Evolutionary conservation across 2,329 filamentous ascomycete species (phyloP), one percentile per base, ranked within the genome.

Genomic region (Scortechinia acanthostroma): DNA sequence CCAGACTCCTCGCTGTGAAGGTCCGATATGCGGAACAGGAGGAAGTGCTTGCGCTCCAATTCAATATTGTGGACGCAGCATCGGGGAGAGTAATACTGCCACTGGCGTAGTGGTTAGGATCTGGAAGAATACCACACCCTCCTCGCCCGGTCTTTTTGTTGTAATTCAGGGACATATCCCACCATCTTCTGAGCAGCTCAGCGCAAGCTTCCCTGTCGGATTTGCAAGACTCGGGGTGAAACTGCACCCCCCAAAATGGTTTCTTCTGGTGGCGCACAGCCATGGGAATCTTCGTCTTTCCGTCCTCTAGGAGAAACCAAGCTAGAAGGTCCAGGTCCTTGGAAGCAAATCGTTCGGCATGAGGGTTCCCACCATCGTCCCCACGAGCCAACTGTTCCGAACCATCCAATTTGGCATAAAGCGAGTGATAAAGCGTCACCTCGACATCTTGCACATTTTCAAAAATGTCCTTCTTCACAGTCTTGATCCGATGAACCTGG

Each of bases 171-270:
- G 17, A 13, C 35, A 40, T 40, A 6, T 40, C 17, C 35, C 35
- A 40, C 35, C 35, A 40, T 10, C 17, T 40, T 6, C 17, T 10
- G 17, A 40, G 35, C 6, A 40, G 17, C 17, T 40, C 6, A 6
- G 14, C 17, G 35, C 35, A 40, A 40, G 35, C 35, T 40, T 40
- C 10, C 20, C 17, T 40, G 10, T 40, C 35, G 10, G 35, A 40
- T 40, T 40, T 40, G 35, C 35, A 40, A 15, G 35, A 40, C 20
- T 40, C 35, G 6, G 35, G 35, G 35, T 40, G 35, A 17, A 40
- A 40, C 20, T 40, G 35, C 17, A 40, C 35, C 6, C 35, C 35
- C 35, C 35, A 40, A 17, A 40, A 40, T 10, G 35, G 35, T 10
- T 40, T 40, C 10, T 19, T 40, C 20, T 6, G 14, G 35, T 40